A percentile compares a stretch with the other conserved stretches of the same genome.
Conservation (phyloP, 129 eudicot genomes). For the Mikania micrantha region DNA sequence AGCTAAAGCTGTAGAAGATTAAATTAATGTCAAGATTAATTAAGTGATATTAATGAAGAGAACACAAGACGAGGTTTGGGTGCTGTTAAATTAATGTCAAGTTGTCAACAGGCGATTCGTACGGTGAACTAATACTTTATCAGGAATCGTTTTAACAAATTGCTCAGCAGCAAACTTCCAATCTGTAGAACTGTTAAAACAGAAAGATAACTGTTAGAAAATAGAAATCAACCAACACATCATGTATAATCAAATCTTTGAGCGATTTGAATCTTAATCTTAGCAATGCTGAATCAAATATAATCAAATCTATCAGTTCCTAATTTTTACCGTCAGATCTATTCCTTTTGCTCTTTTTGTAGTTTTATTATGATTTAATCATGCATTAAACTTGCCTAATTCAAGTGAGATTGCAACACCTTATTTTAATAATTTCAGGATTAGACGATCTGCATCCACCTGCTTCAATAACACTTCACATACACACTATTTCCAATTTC, state of each 20-base stretch:
- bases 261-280: not conserved
- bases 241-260: not conserved
- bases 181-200: conserved; percentile 60
- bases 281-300: not conserved
- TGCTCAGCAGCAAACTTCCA: conserved; percentile 91
- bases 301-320: not conserved
- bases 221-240: not conserved
- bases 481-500: not conserved
- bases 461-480: not conserved
- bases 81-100: too few species aligned
- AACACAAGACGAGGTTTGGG: too few species aligned
- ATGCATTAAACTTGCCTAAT: not conserved
- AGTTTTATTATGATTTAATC: not conserved
- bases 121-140: conserved; percentile 83
- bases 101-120: too few species aligned
- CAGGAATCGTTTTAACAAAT: conserved; percentile 64
- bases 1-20: too few species aligned
- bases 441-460: too few species aligned
- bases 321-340: not conserved
- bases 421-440: too few species aligned
- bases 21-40: not conserved
- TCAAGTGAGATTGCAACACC: not conserved
- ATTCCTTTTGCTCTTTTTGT: not conserved
- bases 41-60: not conserved
- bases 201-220: not conserved